Conservation (phyloP, 2,329 filamentous ascomycete genomes). For the Fusarium pilosicola region DNA sequence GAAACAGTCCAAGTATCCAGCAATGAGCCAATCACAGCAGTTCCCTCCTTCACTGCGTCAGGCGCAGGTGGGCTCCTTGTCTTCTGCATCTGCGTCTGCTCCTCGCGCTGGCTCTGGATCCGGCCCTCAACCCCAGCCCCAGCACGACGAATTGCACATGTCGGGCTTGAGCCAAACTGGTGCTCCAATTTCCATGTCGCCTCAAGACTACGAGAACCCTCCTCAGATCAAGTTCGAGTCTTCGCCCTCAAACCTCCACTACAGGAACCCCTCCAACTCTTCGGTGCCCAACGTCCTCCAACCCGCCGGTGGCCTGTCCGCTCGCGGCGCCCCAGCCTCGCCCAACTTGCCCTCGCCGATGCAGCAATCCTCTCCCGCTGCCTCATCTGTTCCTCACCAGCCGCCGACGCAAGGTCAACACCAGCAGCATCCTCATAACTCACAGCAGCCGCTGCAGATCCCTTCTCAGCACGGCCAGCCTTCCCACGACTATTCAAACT, state of each 20-base stretch:
- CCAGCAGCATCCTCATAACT: slow-evolving; percentile 48
- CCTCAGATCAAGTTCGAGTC: slow-evolving; percentile 65
- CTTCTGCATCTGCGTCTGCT: slow-evolving; percentile 22
- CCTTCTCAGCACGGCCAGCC: slow-evolving; percentile 66
- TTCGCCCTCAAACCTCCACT: slow-evolving; percentile 52
- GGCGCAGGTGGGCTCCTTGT: slow-evolving; percentile 39
- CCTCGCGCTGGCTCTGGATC: slow-evolving; percentile 28
- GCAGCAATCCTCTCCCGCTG: slow-evolving; percentile 52
- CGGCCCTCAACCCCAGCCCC: slow-evolving; percentile 38
- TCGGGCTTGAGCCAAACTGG: slow-evolving; percentile 54
- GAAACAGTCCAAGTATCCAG: slow-evolving; percentile 21
- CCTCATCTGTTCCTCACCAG: slow-evolving; percentile 44
- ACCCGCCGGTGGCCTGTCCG: slow-evolving; percentile 58
- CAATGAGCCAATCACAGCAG: slow-evolving; percentile 56
- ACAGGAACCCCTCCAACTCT: slow-evolving; percentile 52
- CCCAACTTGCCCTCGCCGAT: slow-evolving; percentile 58
- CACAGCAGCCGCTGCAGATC: slow-evolving; percentile 46
- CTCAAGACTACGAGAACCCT: slow-evolving; percentile 62
- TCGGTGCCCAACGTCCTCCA: slow-evolving; percentile 68
- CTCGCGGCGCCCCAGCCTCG: slow-evolving; percentile 51
- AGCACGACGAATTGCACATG: slow-evolving; percentile 67
- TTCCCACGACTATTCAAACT: slow-evolving; percentile 54
- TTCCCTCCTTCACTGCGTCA: slow-evolving; percentile 47
- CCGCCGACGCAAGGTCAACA: slow-evolving; percentile 50
- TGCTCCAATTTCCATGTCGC: slow-evolving; percentile 50